Percentiles rank a stretch among this genome's conserved stretches.
Evolutionary conservation across 345 rosid genomes (phyloP).

Genomic region (Salix suchowensis): DNA sequence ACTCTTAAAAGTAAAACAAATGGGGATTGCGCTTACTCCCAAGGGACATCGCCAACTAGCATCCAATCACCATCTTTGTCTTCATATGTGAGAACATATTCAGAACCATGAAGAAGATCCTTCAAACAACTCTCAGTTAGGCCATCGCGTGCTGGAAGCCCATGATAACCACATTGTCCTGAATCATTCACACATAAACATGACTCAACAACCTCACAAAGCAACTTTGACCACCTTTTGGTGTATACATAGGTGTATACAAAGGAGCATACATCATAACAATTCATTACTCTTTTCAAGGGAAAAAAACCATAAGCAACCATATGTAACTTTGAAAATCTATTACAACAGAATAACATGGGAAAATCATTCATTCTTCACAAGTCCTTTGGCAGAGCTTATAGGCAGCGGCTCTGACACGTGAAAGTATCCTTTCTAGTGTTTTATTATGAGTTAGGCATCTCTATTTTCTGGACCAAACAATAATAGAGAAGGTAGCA

Average conservation of each 20-base stretch:
- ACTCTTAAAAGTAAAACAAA: background rate
- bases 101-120: conserved; percentile 44
- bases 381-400: background rate
- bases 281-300: background rate
- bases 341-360: background rate
- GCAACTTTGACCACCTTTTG: background rate
- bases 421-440: background rate
- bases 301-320: background rate
- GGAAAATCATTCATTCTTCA: background rate
- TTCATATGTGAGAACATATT: conserved; percentile 30
- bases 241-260: background rate
- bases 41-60: conserved; percentile 34
- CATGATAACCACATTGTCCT: conserved; percentile 48
- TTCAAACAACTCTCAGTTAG: conserved; percentile 32
- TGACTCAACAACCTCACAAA: background rate
- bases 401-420: background rate
- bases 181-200: conserved; percentile 13
- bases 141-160: conserved; percentile 38
- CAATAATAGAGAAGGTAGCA: background rate
- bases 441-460: background rate
- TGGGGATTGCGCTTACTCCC: conserved; percentile 25
- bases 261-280: background rate
- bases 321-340: too few species aligned
- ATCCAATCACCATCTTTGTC: conserved; percentile 33
- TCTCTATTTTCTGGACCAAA: background rate